phyloP scores from a whole-genome alignment of 306 rosid genomes.

The Cyclanthera cordifolia region DNA sequence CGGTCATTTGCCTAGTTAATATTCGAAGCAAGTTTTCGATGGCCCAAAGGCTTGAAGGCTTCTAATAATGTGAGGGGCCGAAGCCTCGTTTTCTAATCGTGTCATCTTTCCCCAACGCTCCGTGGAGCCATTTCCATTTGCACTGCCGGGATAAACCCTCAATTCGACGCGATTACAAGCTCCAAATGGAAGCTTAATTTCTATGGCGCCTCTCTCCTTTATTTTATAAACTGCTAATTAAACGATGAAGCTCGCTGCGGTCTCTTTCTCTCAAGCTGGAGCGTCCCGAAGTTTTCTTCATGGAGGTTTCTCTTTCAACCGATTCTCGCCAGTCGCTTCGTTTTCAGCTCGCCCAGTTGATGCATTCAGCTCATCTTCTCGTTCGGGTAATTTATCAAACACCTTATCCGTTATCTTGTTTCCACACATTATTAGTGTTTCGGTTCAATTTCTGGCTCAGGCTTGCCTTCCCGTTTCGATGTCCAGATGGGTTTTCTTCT shows the following conservation, averaged over 20 bases:
- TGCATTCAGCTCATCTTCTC: conserved; percentile 17
- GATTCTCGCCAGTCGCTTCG: not conserved
- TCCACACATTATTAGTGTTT: not conserved
- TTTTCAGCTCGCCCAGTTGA: not conserved
- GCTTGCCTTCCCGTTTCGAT: not conserved
- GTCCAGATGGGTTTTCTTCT: not conserved
- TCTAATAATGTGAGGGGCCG: too few species aligned
- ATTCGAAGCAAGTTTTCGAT: too few species aligned
- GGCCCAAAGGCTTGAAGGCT: too few species aligned
- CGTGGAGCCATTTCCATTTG: too few species aligned
- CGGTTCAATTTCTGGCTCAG: not conserved
- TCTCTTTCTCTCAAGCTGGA: not conserved
- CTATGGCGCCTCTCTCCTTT: not conserved
- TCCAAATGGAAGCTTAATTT: not conserved
- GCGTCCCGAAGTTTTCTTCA: not conserved
- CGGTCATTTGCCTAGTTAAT: too few species aligned
- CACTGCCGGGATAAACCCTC: too few species aligned
- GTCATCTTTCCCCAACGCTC: too few species aligned
- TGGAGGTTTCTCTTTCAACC: not conserved
- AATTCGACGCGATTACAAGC: not conserved
- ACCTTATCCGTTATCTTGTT: not conserved
- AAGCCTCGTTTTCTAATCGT: too few species aligned
- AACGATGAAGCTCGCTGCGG: conserved; percentile 7
- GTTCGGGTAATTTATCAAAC: conserved; percentile 23
- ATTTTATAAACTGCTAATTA: not conserved